Conservation (phyloP, 1,139 yeast genomes). For the Hansenula sp. region DNA sequence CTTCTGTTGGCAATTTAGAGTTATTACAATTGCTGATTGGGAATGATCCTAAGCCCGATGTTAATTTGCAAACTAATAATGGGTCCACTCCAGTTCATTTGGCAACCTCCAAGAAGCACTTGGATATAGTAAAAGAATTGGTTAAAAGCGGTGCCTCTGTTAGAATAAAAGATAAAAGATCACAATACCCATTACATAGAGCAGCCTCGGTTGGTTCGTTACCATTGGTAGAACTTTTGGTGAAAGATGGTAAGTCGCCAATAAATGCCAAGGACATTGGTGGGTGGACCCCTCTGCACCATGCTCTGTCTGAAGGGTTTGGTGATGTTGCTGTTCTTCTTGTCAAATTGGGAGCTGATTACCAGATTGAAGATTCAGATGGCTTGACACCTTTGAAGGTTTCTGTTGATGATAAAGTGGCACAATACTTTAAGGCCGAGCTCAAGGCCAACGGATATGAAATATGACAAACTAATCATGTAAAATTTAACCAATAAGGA, state of each 20-base stretch:
- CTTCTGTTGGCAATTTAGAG: constrained; percentile 64
- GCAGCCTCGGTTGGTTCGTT: constrained; percentile 79
- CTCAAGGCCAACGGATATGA: constrained; percentile 10
- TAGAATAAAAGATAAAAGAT: constrained; percentile 61
- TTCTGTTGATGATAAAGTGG: constrained; percentile 58
- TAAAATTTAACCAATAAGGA: neutral
- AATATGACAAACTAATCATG: neutral
- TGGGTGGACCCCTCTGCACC: constrained; percentile 89
- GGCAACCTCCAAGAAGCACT: constrained; percentile 68
- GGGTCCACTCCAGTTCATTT: constrained; percentile 78
- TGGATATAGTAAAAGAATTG: constrained; percentile 47
- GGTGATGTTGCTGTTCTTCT: constrained; percentile 69
- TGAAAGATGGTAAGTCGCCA: constrained; percentile 55
- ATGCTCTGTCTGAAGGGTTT: constrained; percentile 89
- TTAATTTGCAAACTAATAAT: constrained; percentile 50
- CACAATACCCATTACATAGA: constrained; percentile 69
- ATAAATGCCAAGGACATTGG: constrained; percentile 63
- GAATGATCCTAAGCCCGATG: constrained; percentile 41
- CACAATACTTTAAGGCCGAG: constrained; percentile 31
- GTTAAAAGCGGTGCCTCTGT: constrained; percentile 53
- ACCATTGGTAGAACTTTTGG: constrained; percentile 46
- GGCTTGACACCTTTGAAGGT: constrained; percentile 60
- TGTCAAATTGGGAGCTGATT: constrained; percentile 65
- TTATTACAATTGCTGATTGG: constrained; percentile 42
- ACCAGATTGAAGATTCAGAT: constrained; percentile 41